phyloP scores from a whole-genome alignment of 169 alveolate species.

The Besnoitia besnoiti region DNA sequence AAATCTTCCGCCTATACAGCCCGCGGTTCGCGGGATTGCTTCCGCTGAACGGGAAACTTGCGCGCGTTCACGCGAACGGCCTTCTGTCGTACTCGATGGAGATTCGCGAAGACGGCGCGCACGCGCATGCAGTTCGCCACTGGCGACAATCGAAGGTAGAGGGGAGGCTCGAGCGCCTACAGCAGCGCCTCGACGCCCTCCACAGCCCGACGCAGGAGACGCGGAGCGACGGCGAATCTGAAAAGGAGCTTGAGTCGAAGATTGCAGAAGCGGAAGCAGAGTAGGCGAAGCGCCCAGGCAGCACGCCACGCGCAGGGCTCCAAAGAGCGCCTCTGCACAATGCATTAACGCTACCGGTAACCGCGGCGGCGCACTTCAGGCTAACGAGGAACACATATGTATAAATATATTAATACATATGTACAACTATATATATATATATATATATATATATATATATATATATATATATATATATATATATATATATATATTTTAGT shows the following conservation, averaged over 20 bases:
- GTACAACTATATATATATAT: background rate
- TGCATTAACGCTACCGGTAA: background rate
- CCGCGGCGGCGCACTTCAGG: background rate
- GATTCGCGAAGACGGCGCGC: conserved; percentile 38
- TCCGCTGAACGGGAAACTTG: background rate
- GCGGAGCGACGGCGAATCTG: background rate
- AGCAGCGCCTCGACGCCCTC: background rate
- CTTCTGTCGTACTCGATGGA: background rate
- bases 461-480: background rate
- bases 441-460: background rate
- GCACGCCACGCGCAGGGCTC: no score
- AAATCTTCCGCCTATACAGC: conserved; percentile 31
- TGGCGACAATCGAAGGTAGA: background rate
- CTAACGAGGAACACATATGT: background rate
- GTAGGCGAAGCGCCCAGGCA: no score
- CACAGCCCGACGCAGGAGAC: background rate
- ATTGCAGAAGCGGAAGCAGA: background rate
- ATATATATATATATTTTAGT: conserved; percentile 20
- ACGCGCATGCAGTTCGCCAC: background rate
- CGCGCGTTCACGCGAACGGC: conserved; percentile 22
- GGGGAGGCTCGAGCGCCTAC: background rate
- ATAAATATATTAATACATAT: background rate
- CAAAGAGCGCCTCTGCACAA: no score
- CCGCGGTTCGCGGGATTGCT: conserved; percentile 31
- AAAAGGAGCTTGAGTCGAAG: background rate